Conservation (phyloP, 148 eudicot genomes). For the Persicaria maculosa region DNA sequence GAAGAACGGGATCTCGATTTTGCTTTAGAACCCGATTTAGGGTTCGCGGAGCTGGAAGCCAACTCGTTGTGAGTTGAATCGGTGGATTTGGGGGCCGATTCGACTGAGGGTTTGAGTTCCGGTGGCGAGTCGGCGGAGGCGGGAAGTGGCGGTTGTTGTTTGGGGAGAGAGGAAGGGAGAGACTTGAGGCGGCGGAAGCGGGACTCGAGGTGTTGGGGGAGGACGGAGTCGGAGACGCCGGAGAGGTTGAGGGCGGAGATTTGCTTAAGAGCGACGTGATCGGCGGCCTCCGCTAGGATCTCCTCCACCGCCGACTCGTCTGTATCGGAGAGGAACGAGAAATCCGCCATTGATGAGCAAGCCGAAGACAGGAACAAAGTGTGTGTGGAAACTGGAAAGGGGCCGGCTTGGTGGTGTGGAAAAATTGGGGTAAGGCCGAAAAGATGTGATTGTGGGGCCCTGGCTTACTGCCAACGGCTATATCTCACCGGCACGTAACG, state of each 20-base stretch:
- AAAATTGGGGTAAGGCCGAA: not conserved
- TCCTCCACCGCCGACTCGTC: slow-evolving; percentile 63
- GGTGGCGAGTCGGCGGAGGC: slow-evolving; percentile 6
- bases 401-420: not conserved
- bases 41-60: not conserved
- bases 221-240: slow-evolving; percentile 51
- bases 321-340: slow-evolving; percentile 44
- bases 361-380: not conserved
- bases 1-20: slow-evolving; percentile 14
- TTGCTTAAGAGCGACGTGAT: slow-evolving; percentile 61
- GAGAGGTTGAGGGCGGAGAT: slow-evolving; percentile 74
- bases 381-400: not conserved
- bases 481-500: not conserved
- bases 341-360: slow-evolving; percentile 41
- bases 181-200: slow-evolving; percentile 79
- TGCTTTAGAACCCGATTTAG: not conserved
- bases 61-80: not conserved
- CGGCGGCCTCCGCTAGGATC: slow-evolving; percentile 66
- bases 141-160: slow-evolving; percentile 16
- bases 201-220: slow-evolving; percentile 69
- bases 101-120: not conserved
- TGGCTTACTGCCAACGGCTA: not conserved
- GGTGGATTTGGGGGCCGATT: not conserved
- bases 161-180: slow-evolving; percentile 30
- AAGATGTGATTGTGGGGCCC: not conserved